phyloP scores from a whole-genome alignment of 1,284 basidiomycete genomes.

The Pseudozyma sp. region DNA sequence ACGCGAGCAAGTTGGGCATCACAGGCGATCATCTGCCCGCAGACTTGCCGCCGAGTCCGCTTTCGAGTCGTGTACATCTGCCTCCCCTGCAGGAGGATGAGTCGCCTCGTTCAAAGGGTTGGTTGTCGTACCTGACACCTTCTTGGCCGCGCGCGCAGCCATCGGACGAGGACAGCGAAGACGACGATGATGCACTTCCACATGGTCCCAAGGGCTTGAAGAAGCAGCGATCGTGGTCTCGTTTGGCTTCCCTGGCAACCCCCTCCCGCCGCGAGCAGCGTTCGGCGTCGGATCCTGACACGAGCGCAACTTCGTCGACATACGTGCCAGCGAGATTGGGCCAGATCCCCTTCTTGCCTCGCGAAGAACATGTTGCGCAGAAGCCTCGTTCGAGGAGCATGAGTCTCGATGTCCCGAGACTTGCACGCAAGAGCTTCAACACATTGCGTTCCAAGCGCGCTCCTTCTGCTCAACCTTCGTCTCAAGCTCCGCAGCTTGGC shows the following conservation, averaged over 20 bases:
- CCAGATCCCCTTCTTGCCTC: slow-evolving; percentile 7
- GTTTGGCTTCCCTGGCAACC: background rate
- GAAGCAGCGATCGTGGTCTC: slow-evolving; percentile 3
- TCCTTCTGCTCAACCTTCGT: background rate
- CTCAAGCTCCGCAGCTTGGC: background rate
- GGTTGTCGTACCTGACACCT: slow-evolving; percentile 11
- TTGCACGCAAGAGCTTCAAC: slow-evolving; percentile 19
- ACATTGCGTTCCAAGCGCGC: slow-evolving; percentile 11
- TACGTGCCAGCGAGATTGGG: slow-evolving; percentile 9
- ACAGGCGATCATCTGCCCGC: slow-evolving; percentile 2
- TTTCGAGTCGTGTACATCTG: slow-evolving; percentile 4
- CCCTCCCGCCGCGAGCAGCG: slow-evolving; percentile 6
- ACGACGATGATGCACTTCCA: background rate
- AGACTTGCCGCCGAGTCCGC: slow-evolving; percentile 17
- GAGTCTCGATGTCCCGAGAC: slow-evolving; percentile 20
- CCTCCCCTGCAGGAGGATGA: slow-evolving; percentile 4
- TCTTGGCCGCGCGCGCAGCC: slow-evolving; percentile 3
- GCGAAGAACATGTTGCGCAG: background rate
- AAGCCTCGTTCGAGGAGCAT: slow-evolving; percentile 12
- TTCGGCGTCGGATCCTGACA: slow-evolving; percentile 4
- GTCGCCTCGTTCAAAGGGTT: slow-evolving; percentile 2
- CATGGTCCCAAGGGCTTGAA: background rate
- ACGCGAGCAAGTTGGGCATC: slow-evolving; percentile 21
- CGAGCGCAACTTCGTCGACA: background rate
- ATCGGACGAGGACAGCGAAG: background rate